These are phyloP conservation scores for Klebsormidium nitens DNA, from an alignment of 139 green algal species.

Conservation along the genomic window DNA sequence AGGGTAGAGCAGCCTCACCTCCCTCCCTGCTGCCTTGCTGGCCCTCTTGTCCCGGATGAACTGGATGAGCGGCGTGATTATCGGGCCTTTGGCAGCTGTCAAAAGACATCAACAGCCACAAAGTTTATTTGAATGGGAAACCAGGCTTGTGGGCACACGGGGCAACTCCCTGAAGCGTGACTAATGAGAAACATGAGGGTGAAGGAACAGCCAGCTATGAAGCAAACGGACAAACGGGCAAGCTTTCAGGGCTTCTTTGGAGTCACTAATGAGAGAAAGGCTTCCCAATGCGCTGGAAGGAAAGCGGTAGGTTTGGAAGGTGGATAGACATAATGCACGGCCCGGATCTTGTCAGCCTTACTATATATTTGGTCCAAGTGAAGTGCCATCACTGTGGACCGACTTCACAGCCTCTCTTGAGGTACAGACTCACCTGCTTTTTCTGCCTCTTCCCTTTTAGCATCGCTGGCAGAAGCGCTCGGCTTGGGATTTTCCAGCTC, in stretches of 20 bases:
- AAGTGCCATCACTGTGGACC: too few species aligned
- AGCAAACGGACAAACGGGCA: too few species aligned
- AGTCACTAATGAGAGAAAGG: background rate
- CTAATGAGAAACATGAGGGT: too few species aligned
- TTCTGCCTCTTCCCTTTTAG: background rate
- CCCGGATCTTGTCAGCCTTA: background rate
- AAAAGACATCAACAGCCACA: background rate
- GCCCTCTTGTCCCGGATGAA: constrained; percentile 32
- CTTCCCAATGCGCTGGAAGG: background rate
- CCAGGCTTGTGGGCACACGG: background rate
- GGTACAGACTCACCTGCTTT: too few species aligned
- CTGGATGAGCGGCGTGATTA: constrained; percentile 36
- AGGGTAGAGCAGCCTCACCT: too few species aligned
- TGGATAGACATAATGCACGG: background rate
- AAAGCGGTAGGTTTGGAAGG: background rate
- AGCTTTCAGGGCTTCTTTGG: background rate
- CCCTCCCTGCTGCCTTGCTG: too few species aligned
- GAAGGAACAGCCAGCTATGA: too few species aligned
- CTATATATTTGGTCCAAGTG: too few species aligned
- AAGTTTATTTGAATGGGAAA: background rate
- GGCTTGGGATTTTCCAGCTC: constrained; percentile 18
- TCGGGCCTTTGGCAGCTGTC: constrained; percentile 1
- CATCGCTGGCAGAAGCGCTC: background rate
- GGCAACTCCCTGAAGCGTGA: background rate
- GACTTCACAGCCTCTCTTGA: too few species aligned